A percentile compares a stretch with the other conserved stretches of the same genome.
phyloP scores from a whole-genome alignment of 2,329 filamentous ascomycete species.

The Penicillium polonicum region DNA sequence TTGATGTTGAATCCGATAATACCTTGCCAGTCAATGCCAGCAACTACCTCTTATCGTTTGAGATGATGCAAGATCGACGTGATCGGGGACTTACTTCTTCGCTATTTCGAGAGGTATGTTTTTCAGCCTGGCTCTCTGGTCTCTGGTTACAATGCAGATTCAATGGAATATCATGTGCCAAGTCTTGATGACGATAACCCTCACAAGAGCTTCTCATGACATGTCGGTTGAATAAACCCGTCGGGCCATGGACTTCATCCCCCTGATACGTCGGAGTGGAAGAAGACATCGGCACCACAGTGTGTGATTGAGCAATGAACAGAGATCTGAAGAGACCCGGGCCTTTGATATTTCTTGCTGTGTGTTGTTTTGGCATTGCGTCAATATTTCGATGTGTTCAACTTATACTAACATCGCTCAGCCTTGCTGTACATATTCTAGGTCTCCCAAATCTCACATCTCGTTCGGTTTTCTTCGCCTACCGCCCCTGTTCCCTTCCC shows the following conservation, averaged over 20 bases:
- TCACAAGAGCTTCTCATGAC: constrained; percentile 44
- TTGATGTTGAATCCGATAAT: not conserved
- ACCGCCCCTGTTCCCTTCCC: not conserved
- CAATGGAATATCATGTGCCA: constrained; percentile 9
- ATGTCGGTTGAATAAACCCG: constrained; percentile 20
- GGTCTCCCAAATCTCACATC: not conserved
- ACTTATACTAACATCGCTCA: constrained; percentile 3
- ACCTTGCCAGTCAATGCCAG: not conserved
- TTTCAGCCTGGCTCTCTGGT: not conserved
- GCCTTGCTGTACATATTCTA: constrained; percentile 1
- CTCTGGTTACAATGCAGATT: not conserved
- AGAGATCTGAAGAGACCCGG: constrained; percentile 47
- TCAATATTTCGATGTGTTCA: not conserved
- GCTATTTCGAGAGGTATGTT: not conserved
- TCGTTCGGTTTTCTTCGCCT: not conserved
- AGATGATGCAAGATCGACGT: not conserved
- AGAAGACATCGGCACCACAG: constrained; percentile 33
- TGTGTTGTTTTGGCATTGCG: not conserved
- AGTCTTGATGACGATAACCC: constrained; percentile 43
- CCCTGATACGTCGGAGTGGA: constrained; percentile 34
- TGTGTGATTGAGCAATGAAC: constrained; percentile 48
- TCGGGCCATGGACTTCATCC: constrained; percentile 39
- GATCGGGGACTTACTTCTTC: not conserved
- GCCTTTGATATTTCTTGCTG: not conserved
- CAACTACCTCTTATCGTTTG: not conserved